Evolutionary conservation across 768 basidiomycete genomes (phyloP).

Genomic region (Lactarius deliciosus): DNA sequence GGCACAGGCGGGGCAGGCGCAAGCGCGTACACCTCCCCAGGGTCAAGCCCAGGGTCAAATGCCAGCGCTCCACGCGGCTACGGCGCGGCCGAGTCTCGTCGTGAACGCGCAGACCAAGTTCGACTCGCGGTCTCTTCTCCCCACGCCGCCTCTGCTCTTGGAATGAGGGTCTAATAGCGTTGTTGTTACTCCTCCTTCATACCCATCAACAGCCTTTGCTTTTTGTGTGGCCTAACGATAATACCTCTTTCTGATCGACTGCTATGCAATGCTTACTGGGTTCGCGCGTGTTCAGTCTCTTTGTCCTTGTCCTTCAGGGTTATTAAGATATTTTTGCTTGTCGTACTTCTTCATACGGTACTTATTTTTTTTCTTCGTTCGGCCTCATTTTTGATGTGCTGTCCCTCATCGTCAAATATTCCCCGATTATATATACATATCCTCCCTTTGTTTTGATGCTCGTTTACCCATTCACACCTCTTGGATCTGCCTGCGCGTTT

Average conservation of each 20-base stretch:
- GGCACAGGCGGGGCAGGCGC: slow-evolving; percentile 18
- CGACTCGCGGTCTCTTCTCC: slow-evolving; percentile 28
- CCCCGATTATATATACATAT: slow-evolving; percentile 5
- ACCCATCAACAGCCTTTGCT: background rate
- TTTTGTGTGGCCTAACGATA: slow-evolving; percentile 1
- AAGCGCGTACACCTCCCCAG: slow-evolving; percentile 24
- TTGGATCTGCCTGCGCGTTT: slow-evolving; percentile 19
- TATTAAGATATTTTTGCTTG: slow-evolving; percentile 3
- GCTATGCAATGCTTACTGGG: slow-evolving; percentile 16
- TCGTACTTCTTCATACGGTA: background rate
- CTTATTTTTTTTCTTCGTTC: background rate
- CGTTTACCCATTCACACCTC: slow-evolving; percentile 6
- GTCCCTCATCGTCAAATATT: background rate
- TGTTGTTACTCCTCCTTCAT: too few species aligned
- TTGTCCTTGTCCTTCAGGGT: slow-evolving; percentile 10
- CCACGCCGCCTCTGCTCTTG: slow-evolving; percentile 28
- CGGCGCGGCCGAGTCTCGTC: slow-evolving; percentile 20
- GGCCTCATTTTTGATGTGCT: slow-evolving; percentile 1
- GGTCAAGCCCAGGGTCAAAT: slow-evolving; percentile 24
- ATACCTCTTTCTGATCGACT: slow-evolving; percentile 14
- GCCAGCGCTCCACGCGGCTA: slow-evolving; percentile 27
- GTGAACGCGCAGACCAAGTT: slow-evolving; percentile 27
- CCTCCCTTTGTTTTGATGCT: background rate
- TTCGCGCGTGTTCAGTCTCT: slow-evolving; percentile 4
- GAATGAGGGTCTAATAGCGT: slow-evolving; percentile 23